Percentiles rank a stretch among this genome's conserved stretches.
These are phyloP conservation scores for Ophiorrhiza pumila DNA, from an alignment of 257 asterid species.

Conservation along the genomic window DNA sequence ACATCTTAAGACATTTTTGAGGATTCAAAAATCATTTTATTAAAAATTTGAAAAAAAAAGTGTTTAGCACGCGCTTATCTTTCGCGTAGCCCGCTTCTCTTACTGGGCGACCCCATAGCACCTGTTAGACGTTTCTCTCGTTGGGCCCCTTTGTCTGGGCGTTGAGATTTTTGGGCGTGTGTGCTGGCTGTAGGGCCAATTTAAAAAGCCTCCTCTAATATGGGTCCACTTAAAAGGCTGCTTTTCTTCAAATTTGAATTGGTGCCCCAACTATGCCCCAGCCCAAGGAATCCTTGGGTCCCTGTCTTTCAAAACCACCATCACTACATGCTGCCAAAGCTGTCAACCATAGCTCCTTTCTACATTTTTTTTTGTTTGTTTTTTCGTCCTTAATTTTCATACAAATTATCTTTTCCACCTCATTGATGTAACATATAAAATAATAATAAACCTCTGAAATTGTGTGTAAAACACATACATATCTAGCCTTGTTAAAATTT, in stretches of 20 bases:
- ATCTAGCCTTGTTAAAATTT: not conserved
- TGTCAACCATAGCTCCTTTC: slow-evolving; percentile 10
- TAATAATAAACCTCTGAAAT: not conserved
- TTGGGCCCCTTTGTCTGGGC: slow-evolving; percentile 16
- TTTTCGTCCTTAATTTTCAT: not conserved
- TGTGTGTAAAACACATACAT: not conserved
- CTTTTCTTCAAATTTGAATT: slow-evolving; percentile 9
- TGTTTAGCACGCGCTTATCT: not conserved
- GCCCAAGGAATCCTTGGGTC: slow-evolving; percentile 23
- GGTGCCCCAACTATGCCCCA: slow-evolving; percentile 12
- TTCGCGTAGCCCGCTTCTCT: not conserved
- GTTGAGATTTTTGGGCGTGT: slow-evolving; percentile 11
- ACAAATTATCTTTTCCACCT: not conserved
- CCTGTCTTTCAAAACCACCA: slow-evolving; percentile 9
- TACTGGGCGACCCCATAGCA: not conserved
- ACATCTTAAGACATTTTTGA: too few relatives aligned
- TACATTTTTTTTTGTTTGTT: not conserved
- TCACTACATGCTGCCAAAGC: slow-evolving; percentile 23
- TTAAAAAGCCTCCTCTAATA: not conserved
- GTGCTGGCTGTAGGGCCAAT: slow-evolving; percentile 10
- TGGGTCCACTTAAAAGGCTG: slow-evolving; percentile 20
- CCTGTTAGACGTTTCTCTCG: slow-evolving; percentile 17
- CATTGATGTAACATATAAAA: not conserved
- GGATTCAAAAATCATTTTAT: too few relatives aligned
- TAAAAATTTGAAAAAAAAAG: too few relatives aligned